phyloP scores from a whole-genome alignment of 2,329 filamentous ascomycete species.

The Aureobasidium sp. region DNA sequence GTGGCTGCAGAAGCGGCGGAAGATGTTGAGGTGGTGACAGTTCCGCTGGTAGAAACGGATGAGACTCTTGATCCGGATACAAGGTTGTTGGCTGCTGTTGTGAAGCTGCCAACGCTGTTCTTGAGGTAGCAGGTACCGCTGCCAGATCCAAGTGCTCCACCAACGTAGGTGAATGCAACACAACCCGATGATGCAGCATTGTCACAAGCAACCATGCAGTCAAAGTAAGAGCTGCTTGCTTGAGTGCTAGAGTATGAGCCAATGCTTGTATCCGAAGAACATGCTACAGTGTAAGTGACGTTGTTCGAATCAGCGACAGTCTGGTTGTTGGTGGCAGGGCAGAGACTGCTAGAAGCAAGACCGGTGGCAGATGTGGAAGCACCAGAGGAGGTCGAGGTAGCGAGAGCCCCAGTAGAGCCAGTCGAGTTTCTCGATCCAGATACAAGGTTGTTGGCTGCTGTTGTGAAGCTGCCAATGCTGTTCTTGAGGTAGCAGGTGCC shows the following conservation, averaged over 20 bases:
- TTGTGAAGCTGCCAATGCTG: background rate
- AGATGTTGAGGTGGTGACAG: slow-evolving; percentile 12
- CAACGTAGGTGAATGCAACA: slow-evolving; percentile 17
- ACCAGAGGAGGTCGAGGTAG: slow-evolving; percentile 16
- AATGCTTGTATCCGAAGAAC: slow-evolving; percentile 2
- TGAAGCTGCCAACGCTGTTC: slow-evolving; percentile 3
- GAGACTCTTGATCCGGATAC: slow-evolving; percentile 7
- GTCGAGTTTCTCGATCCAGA: background rate
- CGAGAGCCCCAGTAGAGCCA: background rate
- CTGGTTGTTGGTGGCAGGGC: slow-evolving; percentile 17
- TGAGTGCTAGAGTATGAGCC: slow-evolving; percentile 12
- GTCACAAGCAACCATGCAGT: slow-evolving; percentile 17
- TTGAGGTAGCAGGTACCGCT: slow-evolving; percentile 15
- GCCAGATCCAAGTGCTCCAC: slow-evolving; percentile 11
- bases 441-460: slow-evolving; percentile 11
- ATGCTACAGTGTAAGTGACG: slow-evolving; percentile 10
- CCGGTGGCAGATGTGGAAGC: slow-evolving; percentile 9
- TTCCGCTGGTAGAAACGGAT: background rate
- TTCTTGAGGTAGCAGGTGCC: slow-evolving; percentile 14
- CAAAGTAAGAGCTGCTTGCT: slow-evolving; percentile 15
- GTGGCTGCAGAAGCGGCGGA: slow-evolving; percentile 17
- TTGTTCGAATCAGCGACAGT: slow-evolving; percentile 13
- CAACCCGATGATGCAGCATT: slow-evolving; percentile 8
- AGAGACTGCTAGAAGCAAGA: slow-evolving; percentile 19
- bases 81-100: slow-evolving; percentile 6